Base-by-base conservation (phyloP, 768 basidiomycete genomes). In the Cubamyces lactineus region DNA sequence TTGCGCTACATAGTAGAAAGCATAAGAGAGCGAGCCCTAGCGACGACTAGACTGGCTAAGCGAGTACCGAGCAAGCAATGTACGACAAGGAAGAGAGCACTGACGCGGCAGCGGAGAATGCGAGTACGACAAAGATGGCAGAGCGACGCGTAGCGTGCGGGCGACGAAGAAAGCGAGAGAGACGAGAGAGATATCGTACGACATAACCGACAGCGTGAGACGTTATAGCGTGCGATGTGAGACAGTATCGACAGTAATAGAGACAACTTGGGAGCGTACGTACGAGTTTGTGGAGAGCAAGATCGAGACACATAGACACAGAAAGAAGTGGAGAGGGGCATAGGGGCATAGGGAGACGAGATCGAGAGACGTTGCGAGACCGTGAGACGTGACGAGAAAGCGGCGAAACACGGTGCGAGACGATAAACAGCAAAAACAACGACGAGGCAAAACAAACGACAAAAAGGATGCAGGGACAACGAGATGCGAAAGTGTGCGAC, bases 31-130 rank as follows among this genome's bases (percentile, higher is more conserved):
- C 26, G 54, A 52, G 42, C 53, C 19, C 53, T 59, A 64, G 62
- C 19, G 21, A 54, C 63, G 50, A 41, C 6, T 64, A 64, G 63
- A 64, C 63, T 64, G 60, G 63, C 63, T 64, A 64, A 40, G 53
- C 63, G 63, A 52, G 43, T 41, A 52, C 58, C 56, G 63, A 30
- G 49, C 47, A 28, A 46, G 34, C 26, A 47, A 52, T 39, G 46
- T 52, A 51, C 49, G 40, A 43, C 46, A 34, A 42, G 49, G 16
- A 55, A 56, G 34, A 34, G 51, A 26, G 61, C 55, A 59, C 47
- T 48, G 61, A 42, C 46, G 53, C 47, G 49, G 63, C 63, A 62
- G 53, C 43, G 53, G 54, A 53, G 55, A 60, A 23, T 52, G 51
- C 39, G 51, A 40, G 21, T 52, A 53, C 48, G 23, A n/a, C 47